phyloP scores from a whole-genome alignment of 257 asterid genomes.

The Primulina tabacum region DNA sequence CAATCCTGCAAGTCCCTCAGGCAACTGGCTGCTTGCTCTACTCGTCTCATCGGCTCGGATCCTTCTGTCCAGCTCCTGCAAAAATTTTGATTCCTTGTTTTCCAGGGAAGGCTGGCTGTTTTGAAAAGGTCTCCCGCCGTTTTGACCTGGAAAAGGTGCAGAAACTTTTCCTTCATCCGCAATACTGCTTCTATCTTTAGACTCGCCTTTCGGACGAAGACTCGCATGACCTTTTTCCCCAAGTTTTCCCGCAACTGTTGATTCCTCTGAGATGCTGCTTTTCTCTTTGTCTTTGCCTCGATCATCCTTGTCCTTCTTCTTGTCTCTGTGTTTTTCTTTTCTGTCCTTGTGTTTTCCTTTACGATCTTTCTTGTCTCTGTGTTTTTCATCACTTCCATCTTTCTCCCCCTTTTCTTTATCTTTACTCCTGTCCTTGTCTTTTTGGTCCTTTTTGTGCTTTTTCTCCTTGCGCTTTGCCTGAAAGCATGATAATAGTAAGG shows the following conservation, averaged over 20 bases:
- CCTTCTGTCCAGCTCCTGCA: conserved; percentile 61
- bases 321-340: conserved; percentile 54
- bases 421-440: conserved; percentile 60
- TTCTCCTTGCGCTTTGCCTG: conserved; percentile 69
- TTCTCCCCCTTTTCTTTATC: conserved; percentile 58
- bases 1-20: conserved; percentile 33
- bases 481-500: conserved; percentile 27
- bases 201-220: conserved; percentile 32
- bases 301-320: conserved; percentile 55
- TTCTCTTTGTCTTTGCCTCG: conserved; percentile 50
- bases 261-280: conserved; percentile 60
- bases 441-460: conserved; percentile 65
- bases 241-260: conserved; percentile 40
- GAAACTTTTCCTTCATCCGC: conserved; percentile 33
- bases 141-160: conserved; percentile 39
- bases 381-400: conserved; percentile 55
- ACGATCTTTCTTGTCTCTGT: conserved; percentile 60
- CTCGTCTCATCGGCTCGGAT: conserved; percentile 43
- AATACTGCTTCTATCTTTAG: conserved; percentile 27
- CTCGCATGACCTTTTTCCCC: conserved; percentile 37
- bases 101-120: conserved; percentile 29
- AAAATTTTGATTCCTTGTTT: conserved; percentile 48
- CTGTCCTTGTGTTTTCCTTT: conserved; percentile 59
- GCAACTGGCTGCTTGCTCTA: conserved; percentile 40
- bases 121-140: conserved; percentile 39